Evolutionary conservation across 805 yeast species (phyloP), one percentile per base, ranked within the genome.

Genomic region (Saccharomycopsis microspora): DNA sequence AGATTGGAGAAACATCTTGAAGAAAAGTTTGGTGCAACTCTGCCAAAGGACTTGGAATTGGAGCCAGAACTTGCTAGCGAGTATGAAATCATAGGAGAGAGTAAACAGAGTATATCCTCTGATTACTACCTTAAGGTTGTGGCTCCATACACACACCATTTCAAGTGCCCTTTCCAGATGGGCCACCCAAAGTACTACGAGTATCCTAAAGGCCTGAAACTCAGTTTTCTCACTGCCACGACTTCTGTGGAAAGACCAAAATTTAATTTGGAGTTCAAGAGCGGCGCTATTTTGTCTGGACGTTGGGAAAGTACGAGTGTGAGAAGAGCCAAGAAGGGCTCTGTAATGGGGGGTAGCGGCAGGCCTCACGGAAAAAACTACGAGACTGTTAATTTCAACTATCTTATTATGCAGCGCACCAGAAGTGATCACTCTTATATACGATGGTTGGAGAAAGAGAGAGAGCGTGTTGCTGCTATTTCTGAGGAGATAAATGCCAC

Each of bases 81-180:
- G n/a, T 56, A 54, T 5, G 56, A 55, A 11, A 32, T 10, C 31
- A 43, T 52, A n/a, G 48, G 52, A 6, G 44, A n/a, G 43, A 35
- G 28, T 11, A 41, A 29, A 28, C 27, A 28, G 42, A 48, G 32
- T 54, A 5, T 51, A 11, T 32, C n/a, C 35, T 65, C 64, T 41
- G 63, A 74, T 58, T 71, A 74, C 58, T 80, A 82, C 54, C 58
- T 88, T 44, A 73, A 74, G 39, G 71, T 90, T 5, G 59, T 90
- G 19, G 96, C 96, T 0, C 98, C 98, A 3, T 93, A 97, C 59
- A 64, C 90, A 0, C 97, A 93, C 60, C 96, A 87, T 57, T 76
- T 80, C 8, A 73, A 69, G 54, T 89, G 97, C 58, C 97, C 97
- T 0, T 65, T 90, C 47, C 97, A 89, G 62, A 70, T 78, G 33